phyloP scores from a whole-genome alignment of 2,329 filamentous ascomycete species.

The Hymenoscyphus repandus region DNA sequence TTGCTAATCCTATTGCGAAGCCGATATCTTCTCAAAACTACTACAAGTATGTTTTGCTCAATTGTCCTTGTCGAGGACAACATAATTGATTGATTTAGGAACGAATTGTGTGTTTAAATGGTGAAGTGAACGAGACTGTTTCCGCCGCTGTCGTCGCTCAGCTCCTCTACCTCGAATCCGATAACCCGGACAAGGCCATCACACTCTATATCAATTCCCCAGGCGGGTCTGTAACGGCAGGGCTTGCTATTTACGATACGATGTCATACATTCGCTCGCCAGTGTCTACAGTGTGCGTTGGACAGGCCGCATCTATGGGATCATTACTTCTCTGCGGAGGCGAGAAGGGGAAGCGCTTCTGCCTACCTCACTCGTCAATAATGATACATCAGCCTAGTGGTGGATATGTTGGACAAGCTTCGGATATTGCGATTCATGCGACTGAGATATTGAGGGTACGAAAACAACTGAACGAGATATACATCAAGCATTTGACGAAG shows the following conservation, averaged over 20 bases:
- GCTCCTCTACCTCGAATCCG: constrained; percentile 95
- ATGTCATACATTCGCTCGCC: constrained; percentile 95
- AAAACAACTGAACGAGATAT: constrained; percentile 84
- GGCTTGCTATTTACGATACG: constrained; percentile 92
- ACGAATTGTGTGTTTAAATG: constrained; percentile 91
- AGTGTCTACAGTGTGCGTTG: constrained; percentile 91
- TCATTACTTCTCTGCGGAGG: constrained; percentile 83
- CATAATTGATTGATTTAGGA: constrained; percentile 48
- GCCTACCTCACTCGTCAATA: constrained; percentile 86
- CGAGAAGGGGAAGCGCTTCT: constrained; percentile 76
- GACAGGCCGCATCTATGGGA: constrained; percentile 93
- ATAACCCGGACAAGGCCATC: constrained; percentile 90
- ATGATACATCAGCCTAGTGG: constrained; percentile 97
- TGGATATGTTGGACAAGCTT: constrained; percentile 58
- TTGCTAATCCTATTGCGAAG: constrained; percentile 36
- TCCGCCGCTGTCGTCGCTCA: constrained; percentile 95
- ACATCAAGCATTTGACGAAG: constrained; percentile 77
- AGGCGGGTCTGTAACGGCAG: constrained; percentile 85
- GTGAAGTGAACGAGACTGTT: constrained; percentile 81
- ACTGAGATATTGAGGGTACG: constrained; percentile 90
- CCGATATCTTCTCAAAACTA: constrained; percentile 78
- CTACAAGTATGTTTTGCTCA: constrained; percentile 53
- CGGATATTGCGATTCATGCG: constrained; percentile 93
- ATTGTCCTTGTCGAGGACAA: background rate
- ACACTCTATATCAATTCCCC: constrained; percentile 98